phyloP scores from a whole-genome alignment of 495 filamentous ascomycete species.

The Lepraria neglecta region DNA sequence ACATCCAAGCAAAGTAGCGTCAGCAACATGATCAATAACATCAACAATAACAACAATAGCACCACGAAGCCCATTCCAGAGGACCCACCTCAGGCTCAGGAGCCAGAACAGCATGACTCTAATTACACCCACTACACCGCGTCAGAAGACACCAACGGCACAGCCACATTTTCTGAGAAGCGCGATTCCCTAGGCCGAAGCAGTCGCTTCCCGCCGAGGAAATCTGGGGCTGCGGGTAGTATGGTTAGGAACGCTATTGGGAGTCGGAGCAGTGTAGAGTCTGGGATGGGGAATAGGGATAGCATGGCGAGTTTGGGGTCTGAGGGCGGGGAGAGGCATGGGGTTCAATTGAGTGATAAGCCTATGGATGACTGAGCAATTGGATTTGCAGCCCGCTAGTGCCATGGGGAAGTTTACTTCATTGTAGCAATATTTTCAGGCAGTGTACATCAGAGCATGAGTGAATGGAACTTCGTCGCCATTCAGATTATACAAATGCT shows the following conservation, averaged over 20 bases:
- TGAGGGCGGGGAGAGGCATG: conserved; percentile 32
- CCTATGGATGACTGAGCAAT: conserved; percentile 68
- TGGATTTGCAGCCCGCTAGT: not conserved
- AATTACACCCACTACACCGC: conserved; percentile 27
- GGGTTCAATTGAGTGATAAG: conserved; percentile 74
- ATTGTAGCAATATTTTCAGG: conserved; percentile 3
- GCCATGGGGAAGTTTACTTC: conserved; percentile 1
- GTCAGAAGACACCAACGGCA: conserved; percentile 31
- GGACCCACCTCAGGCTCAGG: conserved; percentile 21
- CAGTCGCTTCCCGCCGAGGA: conserved; percentile 40
- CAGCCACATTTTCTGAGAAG: conserved; percentile 38
- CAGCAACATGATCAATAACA: conserved; percentile 35
- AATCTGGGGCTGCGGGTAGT: conserved; percentile 38
- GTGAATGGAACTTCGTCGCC: not conserved
- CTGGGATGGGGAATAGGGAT: conserved; percentile 38
- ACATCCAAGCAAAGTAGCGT: conserved; percentile 34
- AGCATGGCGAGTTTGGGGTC: conserved; percentile 31
- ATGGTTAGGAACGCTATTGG: conserved; percentile 29
- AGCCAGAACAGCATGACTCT: conserved; percentile 34
- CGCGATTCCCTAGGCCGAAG: conserved; percentile 44
- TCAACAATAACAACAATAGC: conserved; percentile 40
- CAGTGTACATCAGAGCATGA: conserved; percentile 11
- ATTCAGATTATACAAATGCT: not conserved
- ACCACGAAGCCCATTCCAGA: conserved; percentile 21
- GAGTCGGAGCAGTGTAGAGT: conserved; percentile 41